phyloP scores from a whole-genome alignment of 2,329 filamentous ascomycete species.

The Seiridium unicorne region DNA sequence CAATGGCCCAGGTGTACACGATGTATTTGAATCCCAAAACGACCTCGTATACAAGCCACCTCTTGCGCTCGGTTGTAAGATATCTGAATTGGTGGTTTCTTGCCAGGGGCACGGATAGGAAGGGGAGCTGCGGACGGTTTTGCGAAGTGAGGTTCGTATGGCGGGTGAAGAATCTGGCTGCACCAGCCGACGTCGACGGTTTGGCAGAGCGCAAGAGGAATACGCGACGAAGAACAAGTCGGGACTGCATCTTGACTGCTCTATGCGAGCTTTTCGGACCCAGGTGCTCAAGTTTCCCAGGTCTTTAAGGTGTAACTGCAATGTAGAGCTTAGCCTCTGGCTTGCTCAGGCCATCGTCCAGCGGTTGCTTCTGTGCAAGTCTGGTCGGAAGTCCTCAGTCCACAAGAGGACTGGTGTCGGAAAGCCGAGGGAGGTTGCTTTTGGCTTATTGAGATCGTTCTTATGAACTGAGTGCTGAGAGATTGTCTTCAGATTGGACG shows the following conservation, averaged over 20 bases:
- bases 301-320: neutral
- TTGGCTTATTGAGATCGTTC: too few species aligned
- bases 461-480: too few species aligned
- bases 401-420: neutral
- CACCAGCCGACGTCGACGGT: neutral
- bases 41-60: slow-evolving; percentile 69
- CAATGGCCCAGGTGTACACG: slow-evolving; percentile 62
- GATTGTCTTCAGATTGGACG: too few species aligned
- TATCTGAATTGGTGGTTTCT: slow-evolving; percentile 59
- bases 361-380: neutral
- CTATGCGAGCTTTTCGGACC: too few species aligned
- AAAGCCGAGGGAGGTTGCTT: too few species aligned
- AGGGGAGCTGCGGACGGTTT: slow-evolving; percentile 47
- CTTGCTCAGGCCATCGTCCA: neutral
- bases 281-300: too few species aligned
- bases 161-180: slow-evolving; percentile 54
- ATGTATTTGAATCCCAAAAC: slow-evolving; percentile 68
- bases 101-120: slow-evolving; percentile 43
- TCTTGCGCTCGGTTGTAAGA: slow-evolving; percentile 75
- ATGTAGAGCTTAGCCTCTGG: neutral
- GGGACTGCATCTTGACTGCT: slow-evolving; percentile 15
- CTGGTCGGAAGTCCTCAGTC: neutral
- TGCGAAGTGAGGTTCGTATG: slow-evolving; percentile 41
- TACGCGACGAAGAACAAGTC: slow-evolving; percentile 18
- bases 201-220: slow-evolving; percentile 13